Conservation (phyloP, 345 rosid species). For the Eutrema yunnanense region DNA sequence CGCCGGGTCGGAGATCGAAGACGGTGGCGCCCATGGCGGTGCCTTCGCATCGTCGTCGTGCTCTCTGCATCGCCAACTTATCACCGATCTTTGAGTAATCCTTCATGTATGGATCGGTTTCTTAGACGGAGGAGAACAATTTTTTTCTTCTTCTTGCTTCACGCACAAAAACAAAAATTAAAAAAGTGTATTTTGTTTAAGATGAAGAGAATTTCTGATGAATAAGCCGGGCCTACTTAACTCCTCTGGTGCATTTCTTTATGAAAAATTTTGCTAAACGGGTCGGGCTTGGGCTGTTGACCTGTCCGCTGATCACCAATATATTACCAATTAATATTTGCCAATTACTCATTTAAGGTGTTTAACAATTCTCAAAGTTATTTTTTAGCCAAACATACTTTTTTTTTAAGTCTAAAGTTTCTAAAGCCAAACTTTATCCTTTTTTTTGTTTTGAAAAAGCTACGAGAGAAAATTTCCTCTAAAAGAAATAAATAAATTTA, state of each 20-base stretch:
- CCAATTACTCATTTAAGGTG: too few relatives aligned
- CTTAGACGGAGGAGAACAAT: background rate
- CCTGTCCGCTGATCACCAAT: background rate
- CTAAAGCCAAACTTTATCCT: too few relatives aligned
- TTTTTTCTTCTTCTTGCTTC: background rate
- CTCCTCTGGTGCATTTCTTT: background rate
- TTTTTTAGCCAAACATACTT: too few relatives aligned
- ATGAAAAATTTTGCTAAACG: background rate
- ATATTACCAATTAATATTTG: background rate
- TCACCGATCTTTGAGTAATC: constrained; percentile 29
- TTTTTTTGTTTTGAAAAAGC: too few relatives aligned
- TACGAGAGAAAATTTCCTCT: too few relatives aligned
- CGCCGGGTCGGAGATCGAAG: constrained; percentile 92
- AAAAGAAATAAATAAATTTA: too few relatives aligned
- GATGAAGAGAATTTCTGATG: too few relatives aligned
- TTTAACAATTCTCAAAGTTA: too few relatives aligned
- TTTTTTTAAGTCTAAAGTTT: too few relatives aligned
- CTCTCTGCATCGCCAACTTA: constrained; percentile 45
- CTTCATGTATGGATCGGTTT: constrained; percentile 11
- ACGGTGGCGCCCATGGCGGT: constrained; percentile 95
- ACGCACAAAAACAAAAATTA: background rate
- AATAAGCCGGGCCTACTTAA: background rate
- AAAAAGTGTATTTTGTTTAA: background rate
- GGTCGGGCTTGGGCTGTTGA: background rate
- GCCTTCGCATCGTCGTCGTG: constrained; percentile 85